Percentiles rank a stretch among this genome's conserved stretches.
These are phyloP conservation scores for Pontederia paniculata DNA, from an alignment of 176 grass and related monocot species.

Conservation along the genomic window DNA sequence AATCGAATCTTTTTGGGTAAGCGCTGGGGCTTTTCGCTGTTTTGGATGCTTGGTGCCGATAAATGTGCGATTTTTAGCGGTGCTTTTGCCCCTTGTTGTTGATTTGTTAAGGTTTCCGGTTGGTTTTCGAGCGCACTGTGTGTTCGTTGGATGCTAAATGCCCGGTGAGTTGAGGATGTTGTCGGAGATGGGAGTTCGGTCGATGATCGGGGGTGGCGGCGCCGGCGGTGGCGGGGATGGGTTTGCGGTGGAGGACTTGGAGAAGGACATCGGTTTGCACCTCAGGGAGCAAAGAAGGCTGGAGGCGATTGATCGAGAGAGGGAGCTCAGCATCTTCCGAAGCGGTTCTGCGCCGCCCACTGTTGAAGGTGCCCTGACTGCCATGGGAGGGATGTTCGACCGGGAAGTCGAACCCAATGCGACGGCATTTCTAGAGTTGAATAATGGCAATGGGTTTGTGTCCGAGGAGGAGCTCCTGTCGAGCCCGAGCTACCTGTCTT, in stretches of 20 bases:
- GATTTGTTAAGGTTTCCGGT: too few species aligned
- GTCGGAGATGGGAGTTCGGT: slow-evolving; percentile 4
- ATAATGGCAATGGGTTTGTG: slow-evolving; percentile 35
- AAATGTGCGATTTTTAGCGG: too few species aligned
- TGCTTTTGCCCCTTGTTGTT: too few species aligned
- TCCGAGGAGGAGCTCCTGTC: slow-evolving; percentile 71
- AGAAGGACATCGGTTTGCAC: slow-evolving; percentile 51
- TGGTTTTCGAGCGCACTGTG: too few species aligned
- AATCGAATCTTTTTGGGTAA: too few species aligned
- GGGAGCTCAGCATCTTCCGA: slow-evolving; percentile 53
- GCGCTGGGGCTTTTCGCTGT: too few species aligned
- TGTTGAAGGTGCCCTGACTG: slow-evolving; percentile 70
- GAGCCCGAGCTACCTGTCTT: slow-evolving; percentile 60
- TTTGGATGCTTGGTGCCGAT: too few species aligned
- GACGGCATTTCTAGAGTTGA: slow-evolving; percentile 28
- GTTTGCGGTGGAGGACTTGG: slow-evolving; percentile 29
- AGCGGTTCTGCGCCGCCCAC: slow-evolving; percentile 89
- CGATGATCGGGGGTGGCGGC: neutral
- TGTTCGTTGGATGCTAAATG: too few species aligned
- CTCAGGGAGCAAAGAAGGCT: slow-evolving; percentile 37
- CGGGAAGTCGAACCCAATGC: slow-evolving; percentile 20
- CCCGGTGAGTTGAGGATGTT: neutral
- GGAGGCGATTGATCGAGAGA: slow-evolving; percentile 38
- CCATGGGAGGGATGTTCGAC: slow-evolving; percentile 35
- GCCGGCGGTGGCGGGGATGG: neutral